A percentile compares a stretch with the other conserved stretches of the same genome.
Conservation (phyloP, 2,329 filamentous ascomycete genomes). For the Neopestalotiopsis clavispora region DNA sequence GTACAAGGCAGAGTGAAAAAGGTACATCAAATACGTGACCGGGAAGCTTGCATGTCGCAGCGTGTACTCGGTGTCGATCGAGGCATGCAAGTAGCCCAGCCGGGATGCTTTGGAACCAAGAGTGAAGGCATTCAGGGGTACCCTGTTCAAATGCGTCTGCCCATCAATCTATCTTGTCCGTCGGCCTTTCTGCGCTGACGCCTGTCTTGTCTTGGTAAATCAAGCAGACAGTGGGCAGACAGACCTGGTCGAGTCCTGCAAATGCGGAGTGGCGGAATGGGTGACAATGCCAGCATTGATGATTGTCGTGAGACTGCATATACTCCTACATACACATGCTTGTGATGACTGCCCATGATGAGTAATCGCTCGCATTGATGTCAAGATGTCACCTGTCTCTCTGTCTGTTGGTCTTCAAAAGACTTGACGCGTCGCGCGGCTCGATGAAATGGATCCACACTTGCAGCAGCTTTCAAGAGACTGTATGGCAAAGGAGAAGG, state of each 20-base stretch:
- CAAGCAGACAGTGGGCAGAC: background rate
- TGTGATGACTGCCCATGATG: too few species aligned
- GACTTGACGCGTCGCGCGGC: too few species aligned
- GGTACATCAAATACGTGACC: background rate
- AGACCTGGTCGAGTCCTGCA: background rate
- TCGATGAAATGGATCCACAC: too few species aligned
- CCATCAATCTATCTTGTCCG: background rate
- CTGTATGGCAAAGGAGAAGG: too few species aligned
- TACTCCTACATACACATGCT: background rate
- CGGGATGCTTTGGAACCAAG: background rate
- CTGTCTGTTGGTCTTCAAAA: too few species aligned
- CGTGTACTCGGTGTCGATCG: background rate
- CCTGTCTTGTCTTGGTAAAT: background rate
- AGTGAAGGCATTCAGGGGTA: background rate
- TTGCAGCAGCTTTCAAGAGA: too few species aligned
- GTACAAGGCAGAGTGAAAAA: conserved; percentile 1
- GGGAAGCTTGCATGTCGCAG: background rate
- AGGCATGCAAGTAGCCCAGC: background rate
- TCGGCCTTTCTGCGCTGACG: background rate
- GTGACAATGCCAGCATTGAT: background rate
- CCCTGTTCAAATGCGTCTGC: background rate
- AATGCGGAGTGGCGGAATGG: background rate
- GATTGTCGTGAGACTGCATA: background rate
- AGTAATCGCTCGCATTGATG: too few species aligned
- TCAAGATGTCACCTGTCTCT: too few species aligned